Base-by-base conservation (phyloP, 148 eudicot genomes). In the Persicaria tinctoria region DNA sequence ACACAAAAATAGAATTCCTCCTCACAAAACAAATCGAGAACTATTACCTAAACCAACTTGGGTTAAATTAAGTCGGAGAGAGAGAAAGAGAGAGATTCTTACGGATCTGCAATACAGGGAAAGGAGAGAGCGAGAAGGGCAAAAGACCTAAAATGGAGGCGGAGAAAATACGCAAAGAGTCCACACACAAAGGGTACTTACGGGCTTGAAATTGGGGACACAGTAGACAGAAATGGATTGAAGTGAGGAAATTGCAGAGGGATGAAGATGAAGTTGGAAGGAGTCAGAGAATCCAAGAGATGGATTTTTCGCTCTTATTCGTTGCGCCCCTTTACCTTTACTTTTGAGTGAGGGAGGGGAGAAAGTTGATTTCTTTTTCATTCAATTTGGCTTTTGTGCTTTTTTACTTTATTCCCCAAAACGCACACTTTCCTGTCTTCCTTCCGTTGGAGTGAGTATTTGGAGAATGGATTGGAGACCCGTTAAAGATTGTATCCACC, bases 251-350 rank as follows among this genome's bases (percentile, higher is more conserved):
- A 38, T 57, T 72, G 59, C 49, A 47, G 3, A 75, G 69, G 70
- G 81, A 59, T 77, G 62, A 80, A 76, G 86, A 84, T 87, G 80
- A 77, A 83, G 84, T 76, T 50, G 80, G 55, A 32, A 73, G 88
- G 84, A 75, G 74, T 82, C 75, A 56, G 75, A 71, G 63, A 71
- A 57, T 50, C 32, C 78, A 56, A 62, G 55, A 41, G 47, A 66
- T 76, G 76, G 78, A 32, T 32, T 78, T 71, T 83, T 86, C 80
- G 73, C 57, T 77, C 68, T 78, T 38, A 47, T 23, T 41, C 45
- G 75, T 76, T 81, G 41, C 75, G 85, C 84, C 8, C 5, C 46
- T 32, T 32, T 32, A 32, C 41, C 68, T 63, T 23, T 27, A 66
- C 46, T 66, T 66, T 14, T 44, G 47, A 41, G 41, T 1, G 63